These are phyloP conservation scores for Clarireedia sp. DNA, from an alignment of 2,329 filamentous ascomycete species.

Conservation along the genomic window DNA sequence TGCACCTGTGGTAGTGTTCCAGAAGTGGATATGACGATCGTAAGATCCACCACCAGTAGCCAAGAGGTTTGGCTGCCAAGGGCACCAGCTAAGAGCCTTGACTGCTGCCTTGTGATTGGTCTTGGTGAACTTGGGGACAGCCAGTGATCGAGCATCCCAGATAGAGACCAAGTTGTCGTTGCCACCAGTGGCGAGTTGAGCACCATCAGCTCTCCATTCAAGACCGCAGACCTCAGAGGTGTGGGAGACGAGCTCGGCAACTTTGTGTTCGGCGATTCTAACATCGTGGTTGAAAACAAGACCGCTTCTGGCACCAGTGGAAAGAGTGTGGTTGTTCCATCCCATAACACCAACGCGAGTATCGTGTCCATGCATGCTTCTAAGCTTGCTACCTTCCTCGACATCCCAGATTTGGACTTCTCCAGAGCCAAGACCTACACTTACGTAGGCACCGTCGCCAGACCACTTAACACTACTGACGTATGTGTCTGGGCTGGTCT, in stretches of 20 bases:
- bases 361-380: conserved; percentile 97
- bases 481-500: conserved; percentile 85
- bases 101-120: conserved; percentile 98
- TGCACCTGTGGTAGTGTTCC: conserved; percentile 97
- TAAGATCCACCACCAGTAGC: conserved; percentile 94
- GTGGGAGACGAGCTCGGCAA: conserved; percentile 92
- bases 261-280: conserved; percentile 94
- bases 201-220: conserved; percentile 94
- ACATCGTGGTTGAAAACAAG: conserved; percentile 99
- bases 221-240: conserved; percentile 97
- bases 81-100: conserved; percentile 97
- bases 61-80: conserved; percentile 95
- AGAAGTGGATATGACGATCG: conserved; percentile 98
- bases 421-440: conserved; percentile 87
- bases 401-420: conserved; percentile 99
- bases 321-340: conserved; percentile 97
- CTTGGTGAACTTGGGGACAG: conserved; percentile 97
- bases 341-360: conserved; percentile 96
- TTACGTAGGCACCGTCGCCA: conserved; percentile 90
- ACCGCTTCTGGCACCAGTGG: conserved; percentile 87
- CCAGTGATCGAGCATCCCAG: conserved; percentile 92
- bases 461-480: conserved; percentile 99
- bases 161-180: conserved; percentile 99
- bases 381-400: conserved; percentile 86
- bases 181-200: conserved; percentile 92